A percentile compares a stretch with the other conserved stretches of the same genome.
Conservation (phyloP, 225 moss, liverwort and hornwort species). For the Takakia lepidozioides region DNA sequence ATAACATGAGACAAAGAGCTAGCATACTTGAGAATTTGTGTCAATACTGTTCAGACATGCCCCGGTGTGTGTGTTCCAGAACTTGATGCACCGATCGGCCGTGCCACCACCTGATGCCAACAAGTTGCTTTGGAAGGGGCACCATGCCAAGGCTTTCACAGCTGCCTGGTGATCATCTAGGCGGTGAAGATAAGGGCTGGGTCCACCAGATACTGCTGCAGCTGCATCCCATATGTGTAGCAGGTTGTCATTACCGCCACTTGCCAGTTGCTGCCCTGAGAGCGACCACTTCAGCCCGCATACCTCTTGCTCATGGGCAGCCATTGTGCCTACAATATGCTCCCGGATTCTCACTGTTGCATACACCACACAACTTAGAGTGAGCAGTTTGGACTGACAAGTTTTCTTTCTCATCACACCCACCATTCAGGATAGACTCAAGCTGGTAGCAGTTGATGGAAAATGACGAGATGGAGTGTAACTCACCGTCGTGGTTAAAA, state of each 20-base stretch:
- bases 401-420: too few species aligned
- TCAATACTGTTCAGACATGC: conserved; percentile 91
- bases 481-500: conserved; percentile 95
- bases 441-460: too few species aligned
- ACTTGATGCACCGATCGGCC: conserved; percentile 94
- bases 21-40: conserved; percentile 69
- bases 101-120: conserved; percentile 94
- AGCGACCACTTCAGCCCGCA: conserved; percentile 97
- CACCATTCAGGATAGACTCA: too few species aligned
- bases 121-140: conserved; percentile 89
- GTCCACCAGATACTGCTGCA: conserved; percentile 51
- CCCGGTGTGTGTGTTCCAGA: conserved; percentile 96
- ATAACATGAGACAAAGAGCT: too few species aligned
- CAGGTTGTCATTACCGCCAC: conserved; percentile 91
- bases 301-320: conserved; percentile 83
- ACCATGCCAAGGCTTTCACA: conserved; percentile 97
- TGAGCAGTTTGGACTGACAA: neutral
- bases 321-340: conserved; percentile 70
- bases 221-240: conserved; percentile 95
- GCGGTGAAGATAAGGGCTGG: conserved; percentile 72
- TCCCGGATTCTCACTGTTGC: conserved; percentile 71
- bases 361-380: neutral
- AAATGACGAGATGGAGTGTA: too few species aligned
- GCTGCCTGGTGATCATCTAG: conserved; percentile 86
- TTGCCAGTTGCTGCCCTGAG: conserved; percentile 86